Evolutionary conservation across 2,329 filamentous ascomycete species (phyloP).

Genomic region (Chaetothyriales sp.): DNA sequence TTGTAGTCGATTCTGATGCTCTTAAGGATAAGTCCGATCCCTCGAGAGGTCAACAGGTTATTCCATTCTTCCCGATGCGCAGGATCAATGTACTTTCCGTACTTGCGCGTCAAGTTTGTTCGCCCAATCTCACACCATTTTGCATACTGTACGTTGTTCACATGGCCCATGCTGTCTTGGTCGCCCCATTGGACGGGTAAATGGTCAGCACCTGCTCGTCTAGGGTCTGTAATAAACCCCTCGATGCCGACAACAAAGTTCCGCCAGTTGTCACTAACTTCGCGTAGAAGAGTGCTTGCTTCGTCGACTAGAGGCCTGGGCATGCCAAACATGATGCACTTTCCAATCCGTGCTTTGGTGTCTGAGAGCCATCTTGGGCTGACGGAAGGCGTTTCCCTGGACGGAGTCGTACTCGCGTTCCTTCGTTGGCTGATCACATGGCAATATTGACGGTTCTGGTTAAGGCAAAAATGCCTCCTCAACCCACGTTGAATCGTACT

Average conservation of each 20-base stretch:
- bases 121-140: conserved; percentile 70
- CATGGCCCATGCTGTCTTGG: conserved; percentile 46
- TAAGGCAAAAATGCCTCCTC: background rate
- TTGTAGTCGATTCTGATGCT: conserved; percentile 76
- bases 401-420: background rate
- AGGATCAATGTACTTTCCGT: conserved; percentile 48
- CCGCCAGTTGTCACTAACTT: conserved; percentile 53
- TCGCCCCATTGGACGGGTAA: conserved; percentile 71
- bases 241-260: conserved; percentile 57
- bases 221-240: conserved; percentile 53
- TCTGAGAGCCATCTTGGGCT: conserved; percentile 55
- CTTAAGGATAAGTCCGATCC: conserved; percentile 59
- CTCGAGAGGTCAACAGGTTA: conserved; percentile 50
- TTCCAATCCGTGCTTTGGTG: conserved; percentile 51
- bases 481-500: background rate
- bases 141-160: conserved; percentile 76
- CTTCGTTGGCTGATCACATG: background rate
- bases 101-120: conserved; percentile 62
- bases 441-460: background rate
- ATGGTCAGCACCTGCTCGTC: conserved; percentile 46
- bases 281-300: conserved; percentile 44
- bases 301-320: conserved; percentile 40
- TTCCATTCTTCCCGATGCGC: conserved; percentile 49
- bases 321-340: conserved; percentile 61
- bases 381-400: conserved; percentile 12